phyloP scores from a whole-genome alignment of 2,329 filamentous ascomycete genomes.

The Zalaria sp. region DNA sequence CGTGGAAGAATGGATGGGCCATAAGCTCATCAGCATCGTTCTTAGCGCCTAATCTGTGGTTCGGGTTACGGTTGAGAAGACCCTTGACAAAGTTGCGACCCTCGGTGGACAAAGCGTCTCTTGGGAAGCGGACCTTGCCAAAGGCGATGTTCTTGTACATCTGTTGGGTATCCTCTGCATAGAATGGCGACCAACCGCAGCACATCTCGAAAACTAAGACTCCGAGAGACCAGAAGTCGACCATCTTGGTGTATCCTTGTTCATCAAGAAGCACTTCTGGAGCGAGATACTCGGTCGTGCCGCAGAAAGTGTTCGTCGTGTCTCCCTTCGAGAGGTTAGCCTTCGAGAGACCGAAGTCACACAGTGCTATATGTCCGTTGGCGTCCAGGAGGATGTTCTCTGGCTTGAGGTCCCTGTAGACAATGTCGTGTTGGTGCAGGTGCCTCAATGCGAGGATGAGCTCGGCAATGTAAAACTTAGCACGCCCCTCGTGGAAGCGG shows the following conservation, averaged over 20 bases:
- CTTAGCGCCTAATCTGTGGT: constrained; percentile 81
- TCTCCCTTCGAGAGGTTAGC: constrained; percentile 94
- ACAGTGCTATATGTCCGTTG: constrained; percentile 93
- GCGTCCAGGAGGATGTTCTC: constrained; percentile 96
- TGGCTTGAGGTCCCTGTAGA: constrained; percentile 93
- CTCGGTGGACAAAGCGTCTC: constrained; percentile 86
- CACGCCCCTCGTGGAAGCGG: constrained; percentile 82
- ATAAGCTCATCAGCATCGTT: constrained; percentile 90
- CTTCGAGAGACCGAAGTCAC: constrained; percentile 95
- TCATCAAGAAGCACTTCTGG: constrained; percentile 93
- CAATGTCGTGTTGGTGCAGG: constrained; percentile 91
- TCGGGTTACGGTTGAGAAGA: constrained; percentile 88
- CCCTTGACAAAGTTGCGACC: constrained; percentile 98
- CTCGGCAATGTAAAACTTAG: constrained; percentile 98
- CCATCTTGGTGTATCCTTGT: constrained; percentile 98
- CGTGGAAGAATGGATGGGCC: constrained; percentile 83
- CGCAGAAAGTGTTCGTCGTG: constrained; percentile 97
- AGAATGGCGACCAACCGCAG: constrained; percentile 98
- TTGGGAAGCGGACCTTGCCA: constrained; percentile 90
- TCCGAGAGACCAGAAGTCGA: constrained; percentile 97
- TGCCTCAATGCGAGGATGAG: constrained; percentile 91
- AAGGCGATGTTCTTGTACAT: constrained; percentile 99
- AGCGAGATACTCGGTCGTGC: constrained; percentile 92
- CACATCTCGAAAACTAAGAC: constrained; percentile 99
- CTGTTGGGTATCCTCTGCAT: constrained; percentile 96